Conservation (phyloP, 2,329 filamentous ascomycete species). For the Lasiodiplodia gonubiensis region DNA sequence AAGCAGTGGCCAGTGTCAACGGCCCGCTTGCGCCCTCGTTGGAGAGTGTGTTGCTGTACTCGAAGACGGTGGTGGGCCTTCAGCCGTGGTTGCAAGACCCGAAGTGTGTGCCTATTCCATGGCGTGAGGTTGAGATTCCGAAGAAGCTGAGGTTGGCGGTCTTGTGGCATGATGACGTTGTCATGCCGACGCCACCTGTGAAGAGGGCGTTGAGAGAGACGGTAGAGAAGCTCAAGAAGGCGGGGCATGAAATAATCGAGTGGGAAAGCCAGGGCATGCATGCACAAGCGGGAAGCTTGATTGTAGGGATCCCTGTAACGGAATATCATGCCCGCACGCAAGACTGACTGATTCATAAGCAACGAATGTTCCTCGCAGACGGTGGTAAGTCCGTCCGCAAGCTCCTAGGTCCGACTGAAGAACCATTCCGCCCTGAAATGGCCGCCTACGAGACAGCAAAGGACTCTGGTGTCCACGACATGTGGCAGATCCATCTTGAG, state of each 20-base stretch:
- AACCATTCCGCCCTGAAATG: constrained; percentile 59
- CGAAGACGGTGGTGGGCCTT: constrained; percentile 48
- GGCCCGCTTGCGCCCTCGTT: constrained; percentile 66
- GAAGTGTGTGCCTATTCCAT: constrained; percentile 59
- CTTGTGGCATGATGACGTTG: constrained; percentile 42
- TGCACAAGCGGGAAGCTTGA: constrained; percentile 16
- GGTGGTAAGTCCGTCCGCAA: constrained; percentile 55
- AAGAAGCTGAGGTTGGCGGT: constrained; percentile 64
- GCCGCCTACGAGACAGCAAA: constrained; percentile 49
- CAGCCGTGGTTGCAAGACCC: constrained; percentile 61
- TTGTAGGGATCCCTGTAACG: constrained; percentile 1
- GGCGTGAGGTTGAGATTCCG: constrained; percentile 52
- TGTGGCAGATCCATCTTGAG: constrained; percentile 58
- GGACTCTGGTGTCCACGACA: constrained; percentile 51
- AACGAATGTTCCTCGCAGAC: constrained; percentile 56
- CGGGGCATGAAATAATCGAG: constrained; percentile 62
- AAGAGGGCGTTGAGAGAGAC: constrained; percentile 61
- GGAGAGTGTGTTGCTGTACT: constrained; percentile 55
- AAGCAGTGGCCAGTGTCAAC: constrained; percentile 68
- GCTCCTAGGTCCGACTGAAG: constrained; percentile 48
- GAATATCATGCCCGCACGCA: background rate
- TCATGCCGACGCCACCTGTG: constrained; percentile 45
- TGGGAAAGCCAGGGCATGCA: constrained; percentile 48
- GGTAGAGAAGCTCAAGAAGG: constrained; percentile 57
- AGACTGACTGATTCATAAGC: background rate